Conservation (phyloP, 306 rosid species). For the Alnus rubra region DNA sequence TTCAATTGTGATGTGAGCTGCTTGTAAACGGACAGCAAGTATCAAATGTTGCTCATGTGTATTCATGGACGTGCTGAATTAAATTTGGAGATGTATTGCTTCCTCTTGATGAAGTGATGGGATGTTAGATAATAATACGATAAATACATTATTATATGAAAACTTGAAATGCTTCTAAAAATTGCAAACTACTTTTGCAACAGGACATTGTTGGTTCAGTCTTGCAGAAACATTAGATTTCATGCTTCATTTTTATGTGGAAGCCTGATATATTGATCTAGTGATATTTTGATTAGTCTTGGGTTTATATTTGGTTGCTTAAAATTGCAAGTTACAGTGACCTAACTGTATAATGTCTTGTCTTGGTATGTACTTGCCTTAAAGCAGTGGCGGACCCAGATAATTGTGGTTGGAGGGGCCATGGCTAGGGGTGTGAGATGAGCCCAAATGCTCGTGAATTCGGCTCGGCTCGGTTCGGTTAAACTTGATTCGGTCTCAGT, state of each 20-base stretch:
- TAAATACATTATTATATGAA: not conserved
- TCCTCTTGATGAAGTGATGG: not conserved
- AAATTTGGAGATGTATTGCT: not conserved
- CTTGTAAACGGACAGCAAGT: not conserved
- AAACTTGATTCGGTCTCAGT: no score
- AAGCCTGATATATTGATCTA: not conserved
- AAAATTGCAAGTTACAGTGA: not conserved
- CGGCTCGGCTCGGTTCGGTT: no score
- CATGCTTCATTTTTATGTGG: not conserved
- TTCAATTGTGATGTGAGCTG: not conserved
- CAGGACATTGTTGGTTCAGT: not conserved
- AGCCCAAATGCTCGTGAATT: no score
- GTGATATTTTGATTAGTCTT: not conserved
- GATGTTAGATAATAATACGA: not conserved
- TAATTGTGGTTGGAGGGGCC: no score
- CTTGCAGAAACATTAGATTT: not conserved
- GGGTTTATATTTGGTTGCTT: conserved; percentile 2
- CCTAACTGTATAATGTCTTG: not conserved
- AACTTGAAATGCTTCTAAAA: not conserved
- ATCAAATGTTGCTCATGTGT: not conserved
- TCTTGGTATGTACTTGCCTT: not conserved
- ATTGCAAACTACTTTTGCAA: not conserved
- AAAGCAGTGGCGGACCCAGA: no score
- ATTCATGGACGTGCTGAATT: not conserved
- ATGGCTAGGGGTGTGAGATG: no score